Evolutionary conservation across 352 stramenopile genomes (phyloP), one percentile per base, ranked within the genome.

Genomic region (Phytophthora meadii): DNA sequence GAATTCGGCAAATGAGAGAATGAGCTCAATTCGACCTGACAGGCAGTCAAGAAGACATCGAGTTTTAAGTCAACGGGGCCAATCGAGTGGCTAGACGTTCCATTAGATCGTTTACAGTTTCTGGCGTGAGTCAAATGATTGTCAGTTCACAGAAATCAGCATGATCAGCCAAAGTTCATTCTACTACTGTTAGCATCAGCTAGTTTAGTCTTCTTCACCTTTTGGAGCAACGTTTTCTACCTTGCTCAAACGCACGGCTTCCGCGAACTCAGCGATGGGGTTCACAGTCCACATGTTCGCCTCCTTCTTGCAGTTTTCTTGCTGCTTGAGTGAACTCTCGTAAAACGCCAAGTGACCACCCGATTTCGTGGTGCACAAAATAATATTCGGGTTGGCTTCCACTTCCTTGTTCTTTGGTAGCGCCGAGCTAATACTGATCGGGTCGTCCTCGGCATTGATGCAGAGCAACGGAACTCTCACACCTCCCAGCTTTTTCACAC

Each of bases 291-390:
- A 88, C 63, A 77, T 81, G 17, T 70, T 68, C 6, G 72, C 30
- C 15, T 34, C 36, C 11, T 46, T 30, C 14, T 71, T 61, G 37
- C 28, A 50, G 12, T 49, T 42, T 36, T 56, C 53, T 41, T 47
- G 34, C 10, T 74, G 50, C 19, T 68, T 62, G 19, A 68, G 41
- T 12, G 47, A 78, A 49, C 61, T 71, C 49, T 89, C 73, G 53
- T 88, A 93, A 51, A 92, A 94, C 0, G 68, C 82, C 49, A 94
- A 70, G 64, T 92, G 87, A 15, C 84, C 84, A 37, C 87, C 84
- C 5, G 54, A 70, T 27, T 87, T 79, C 27, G 87, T 94, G 30
- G 81, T 74, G 27, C 72, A 87, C 30, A 94, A 59, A 34, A 94
- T 86, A 40, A 92, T 66, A 19, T 88, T 81, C 4, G 73, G 59